Evolutionary conservation across 345 rosid species (phyloP).

Genomic region (Cardiospermum halicacabum): DNA sequence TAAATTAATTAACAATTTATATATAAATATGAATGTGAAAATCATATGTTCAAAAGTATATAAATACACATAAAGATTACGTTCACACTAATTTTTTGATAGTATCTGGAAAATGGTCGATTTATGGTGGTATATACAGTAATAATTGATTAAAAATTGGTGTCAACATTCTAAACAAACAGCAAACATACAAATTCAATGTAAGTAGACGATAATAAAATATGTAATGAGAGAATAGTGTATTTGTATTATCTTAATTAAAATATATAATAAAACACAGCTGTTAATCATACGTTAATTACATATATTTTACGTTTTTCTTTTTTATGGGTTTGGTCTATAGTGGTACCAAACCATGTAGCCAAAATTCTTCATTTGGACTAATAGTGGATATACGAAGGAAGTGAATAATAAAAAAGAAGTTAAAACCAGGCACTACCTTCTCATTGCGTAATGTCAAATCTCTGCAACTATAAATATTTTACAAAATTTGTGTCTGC

Average conservation of each 20-base stretch:
- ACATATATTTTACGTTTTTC: too few relatives aligned
- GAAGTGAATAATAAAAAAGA: not conserved
- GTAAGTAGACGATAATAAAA: constrained; percentile 10
- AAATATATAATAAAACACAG: not conserved
- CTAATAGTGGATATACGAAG: not conserved
- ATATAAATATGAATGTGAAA: too few relatives aligned
- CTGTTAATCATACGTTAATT: not conserved
- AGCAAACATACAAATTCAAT: constrained; percentile 37
- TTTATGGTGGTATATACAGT: constrained; percentile 6
- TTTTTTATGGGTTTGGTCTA: too few relatives aligned
- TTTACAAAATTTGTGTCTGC: not conserved
- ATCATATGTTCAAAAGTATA: not conserved
- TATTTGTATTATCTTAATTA: not conserved
- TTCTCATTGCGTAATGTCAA: constrained; percentile 3
- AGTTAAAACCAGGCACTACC: not conserved
- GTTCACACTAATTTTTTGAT: not conserved
- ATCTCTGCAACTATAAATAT: not conserved
- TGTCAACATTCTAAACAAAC: constrained; percentile 43
- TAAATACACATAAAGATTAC: not conserved
- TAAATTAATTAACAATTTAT: too few relatives aligned
- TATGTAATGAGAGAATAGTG: constrained; percentile 9
- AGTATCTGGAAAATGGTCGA: not conserved
- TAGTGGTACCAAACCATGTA: too few relatives aligned
- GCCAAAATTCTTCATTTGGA: too few relatives aligned
- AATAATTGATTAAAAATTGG: constrained; percentile 21